Evolutionary conservation across 495 filamentous ascomycete species (phyloP).

Genomic region (Immersiella caudata): DNA sequence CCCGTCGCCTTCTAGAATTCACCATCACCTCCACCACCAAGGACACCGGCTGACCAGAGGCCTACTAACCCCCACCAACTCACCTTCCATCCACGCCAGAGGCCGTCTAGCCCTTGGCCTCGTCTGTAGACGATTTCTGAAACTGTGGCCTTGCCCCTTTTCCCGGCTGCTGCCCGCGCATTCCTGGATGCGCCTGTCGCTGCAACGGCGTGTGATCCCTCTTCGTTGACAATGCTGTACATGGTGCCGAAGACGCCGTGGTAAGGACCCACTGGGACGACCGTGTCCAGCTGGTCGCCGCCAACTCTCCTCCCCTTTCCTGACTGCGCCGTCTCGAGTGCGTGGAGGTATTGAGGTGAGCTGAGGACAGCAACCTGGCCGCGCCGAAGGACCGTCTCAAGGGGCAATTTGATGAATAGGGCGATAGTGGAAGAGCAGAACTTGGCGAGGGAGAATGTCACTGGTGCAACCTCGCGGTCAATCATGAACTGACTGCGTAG

Average conservation of each 20-base stretch:
- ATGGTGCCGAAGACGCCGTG: slow-evolving; percentile 82
- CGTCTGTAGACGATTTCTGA: slow-evolving; percentile 56
- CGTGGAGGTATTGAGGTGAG: slow-evolving; percentile 44
- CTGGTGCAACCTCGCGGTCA: slow-evolving; percentile 80
- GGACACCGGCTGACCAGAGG: slow-evolving; percentile 63
- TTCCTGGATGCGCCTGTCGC: slow-evolving; percentile 33
- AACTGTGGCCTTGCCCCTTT: slow-evolving; percentile 40
- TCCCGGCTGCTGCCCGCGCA: slow-evolving; percentile 21
- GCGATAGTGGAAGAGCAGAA: slow-evolving; percentile 79
- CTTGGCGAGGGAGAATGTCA: slow-evolving; percentile 72
- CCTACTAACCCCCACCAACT: slow-evolving; percentile 95
- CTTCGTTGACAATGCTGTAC: slow-evolving; percentile 82
- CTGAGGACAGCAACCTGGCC: slow-evolving; percentile 73
- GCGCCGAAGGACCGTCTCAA: slow-evolving; percentile 88
- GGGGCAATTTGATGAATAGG: slow-evolving; percentile 78
- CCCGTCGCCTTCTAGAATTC: slow-evolving; percentile 41
- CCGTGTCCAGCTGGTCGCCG: slow-evolving; percentile 57
- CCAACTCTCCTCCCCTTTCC: slow-evolving; percentile 30
- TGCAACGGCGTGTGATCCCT: slow-evolving; percentile 58
- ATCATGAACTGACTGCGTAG: slow-evolving; percentile 76
- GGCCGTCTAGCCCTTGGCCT: slow-evolving; percentile 80
- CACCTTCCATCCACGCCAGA: slow-evolving; percentile 93
- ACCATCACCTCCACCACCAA: slow-evolving; percentile 51
- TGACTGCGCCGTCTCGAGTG: slow-evolving; percentile 43
- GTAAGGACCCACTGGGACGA: slow-evolving; percentile 75